A percentile compares a stretch with the other conserved stretches of the same genome.
phyloP scores from a whole-genome alignment of 176 grass and related monocot species.

The Microstegium vimineum region DNA sequence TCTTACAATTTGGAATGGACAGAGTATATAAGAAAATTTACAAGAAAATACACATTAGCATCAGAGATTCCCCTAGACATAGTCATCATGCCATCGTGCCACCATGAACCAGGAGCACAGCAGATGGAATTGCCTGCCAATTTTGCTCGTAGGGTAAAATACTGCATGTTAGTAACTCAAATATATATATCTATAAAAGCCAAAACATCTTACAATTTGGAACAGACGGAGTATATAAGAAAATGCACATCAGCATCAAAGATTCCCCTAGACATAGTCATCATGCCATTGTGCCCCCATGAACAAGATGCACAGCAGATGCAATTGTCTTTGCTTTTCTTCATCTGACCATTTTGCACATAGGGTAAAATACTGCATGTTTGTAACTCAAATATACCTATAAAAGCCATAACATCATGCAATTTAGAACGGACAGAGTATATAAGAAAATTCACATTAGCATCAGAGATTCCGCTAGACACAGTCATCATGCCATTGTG shows the following conservation, averaged over 20 bases:
- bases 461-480: slow-evolving; percentile 54
- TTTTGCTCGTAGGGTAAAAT: background rate
- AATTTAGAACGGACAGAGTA: too few relatives aligned
- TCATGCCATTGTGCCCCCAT: slow-evolving; percentile 11
- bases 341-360: background rate
- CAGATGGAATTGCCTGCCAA: background rate
- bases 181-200: too few relatives aligned
- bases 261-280: slow-evolving; percentile 44
- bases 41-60: background rate
- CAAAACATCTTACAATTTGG: background rate
- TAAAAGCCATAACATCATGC: too few relatives aligned
- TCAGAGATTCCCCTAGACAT: slow-evolving; percentile 47
- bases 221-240: too few relatives aligned
- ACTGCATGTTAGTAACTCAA: background rate
- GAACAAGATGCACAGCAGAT: background rate
- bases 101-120: background rate
- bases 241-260: slow-evolving; percentile 19
- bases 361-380: background rate
- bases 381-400: background rate
- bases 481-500: slow-evolving; percentile 31
- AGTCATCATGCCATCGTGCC: slow-evolving; percentile 30
- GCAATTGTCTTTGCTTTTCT: background rate
- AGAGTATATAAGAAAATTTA: too few relatives aligned
- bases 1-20: too few relatives aligned
- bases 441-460: background rate